Evolutionary conservation across 2,329 filamentous ascomycete genomes (phyloP), one percentile per base, ranked within the genome.

Genomic region (Scopulariopsis brevicaulis): DNA sequence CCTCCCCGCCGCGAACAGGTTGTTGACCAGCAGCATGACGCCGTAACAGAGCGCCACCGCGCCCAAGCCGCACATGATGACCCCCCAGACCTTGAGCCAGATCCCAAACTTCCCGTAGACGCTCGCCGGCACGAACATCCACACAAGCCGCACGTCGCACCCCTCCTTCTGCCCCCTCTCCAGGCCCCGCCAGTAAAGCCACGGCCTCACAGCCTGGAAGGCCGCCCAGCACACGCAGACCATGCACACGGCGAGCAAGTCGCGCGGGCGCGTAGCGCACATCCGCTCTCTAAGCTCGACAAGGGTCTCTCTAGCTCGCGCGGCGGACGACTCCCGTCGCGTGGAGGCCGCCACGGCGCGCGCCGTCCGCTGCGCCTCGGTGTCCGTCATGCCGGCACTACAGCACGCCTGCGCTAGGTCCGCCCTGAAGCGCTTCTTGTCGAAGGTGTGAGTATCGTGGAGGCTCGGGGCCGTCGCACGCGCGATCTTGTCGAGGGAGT

Each of bases 111-210:
- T 48, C 28, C 50, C 50, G 55, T 57, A 53, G 11, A 57, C n/a
- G 10, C 55, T 57, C 28, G 55, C 48, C 12, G 55, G 55, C n/a
- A 57, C 46, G 34, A 57, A 50, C 32, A 57, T 53, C 55, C 55
- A 57, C 55, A 57, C 52, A 25, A 57, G 48, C 48, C 48, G 40
- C 14, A 58, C 57, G n/a, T 58, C 57, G 52, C 57, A 58, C 11
- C 57, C 57, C 3, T 32, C 35, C 43, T 58, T 58, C 20, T 32
- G 7, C n/a, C 57, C 57, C 4, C 57, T 50, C 24, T 24, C 22
- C 11, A 58, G 37, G 14, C 57, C 57, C 11, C 25, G 18, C 51
- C 51, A 58, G 57, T 54, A 58, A 3, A 58, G 57, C 57, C 57
- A 58, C 15, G 57, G 57, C 20, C 51, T 34, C 4, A 58, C 57